phyloP scores from a whole-genome alignment of 441 rosid genomes.

The Arabidopsis lyrata region DNA sequence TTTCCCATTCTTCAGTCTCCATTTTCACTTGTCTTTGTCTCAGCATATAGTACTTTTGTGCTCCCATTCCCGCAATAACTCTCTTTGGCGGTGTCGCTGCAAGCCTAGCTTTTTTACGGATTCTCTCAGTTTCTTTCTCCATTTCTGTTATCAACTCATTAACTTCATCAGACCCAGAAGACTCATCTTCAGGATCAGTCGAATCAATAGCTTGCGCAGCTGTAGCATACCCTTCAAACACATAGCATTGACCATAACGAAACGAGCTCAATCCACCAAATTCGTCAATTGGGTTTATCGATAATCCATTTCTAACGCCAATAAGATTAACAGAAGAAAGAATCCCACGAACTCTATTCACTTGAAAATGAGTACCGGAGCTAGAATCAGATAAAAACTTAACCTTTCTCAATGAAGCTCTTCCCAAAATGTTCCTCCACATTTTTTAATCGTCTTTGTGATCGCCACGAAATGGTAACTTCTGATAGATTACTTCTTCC shows the following conservation, averaged over 20 bases:
- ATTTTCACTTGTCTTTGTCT: slow-evolving; percentile 73
- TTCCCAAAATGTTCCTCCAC: slow-evolving; percentile 76
- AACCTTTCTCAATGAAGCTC: slow-evolving; percentile 53
- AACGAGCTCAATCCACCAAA: slow-evolving; percentile 38
- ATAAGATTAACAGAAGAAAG: slow-evolving; percentile 35
- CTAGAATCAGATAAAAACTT: slow-evolving; percentile 40
- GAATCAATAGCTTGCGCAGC: slow-evolving; percentile 69
- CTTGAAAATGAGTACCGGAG: slow-evolving; percentile 12
- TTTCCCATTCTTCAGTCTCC: slow-evolving; percentile 97
- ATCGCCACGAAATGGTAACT: slow-evolving; percentile 19
- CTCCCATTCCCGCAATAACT: slow-evolving; percentile 65
- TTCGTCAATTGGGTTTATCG: slow-evolving; percentile 40
- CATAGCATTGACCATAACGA: slow-evolving; percentile 28
- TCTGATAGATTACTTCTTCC: not conserved
- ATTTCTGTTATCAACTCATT: slow-evolving; percentile 58
- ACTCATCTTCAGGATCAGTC: slow-evolving; percentile 70
- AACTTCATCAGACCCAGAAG: slow-evolving; percentile 75
- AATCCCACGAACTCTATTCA: slow-evolving; percentile 18
- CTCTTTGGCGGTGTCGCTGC: slow-evolving; percentile 53
- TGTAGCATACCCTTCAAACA: slow-evolving; percentile 52
- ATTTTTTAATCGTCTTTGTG: slow-evolving; percentile 45
- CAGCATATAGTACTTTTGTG: slow-evolving; percentile 56
- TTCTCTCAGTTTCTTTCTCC: slow-evolving; percentile 48
- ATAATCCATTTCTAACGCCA: slow-evolving; percentile 36
- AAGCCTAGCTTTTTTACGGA: slow-evolving; percentile 38